These are phyloP conservation scores for Neurospora sp. DNA, from an alignment of 495 filamentous ascomycete genomes.

Conservation along the genomic window DNA sequence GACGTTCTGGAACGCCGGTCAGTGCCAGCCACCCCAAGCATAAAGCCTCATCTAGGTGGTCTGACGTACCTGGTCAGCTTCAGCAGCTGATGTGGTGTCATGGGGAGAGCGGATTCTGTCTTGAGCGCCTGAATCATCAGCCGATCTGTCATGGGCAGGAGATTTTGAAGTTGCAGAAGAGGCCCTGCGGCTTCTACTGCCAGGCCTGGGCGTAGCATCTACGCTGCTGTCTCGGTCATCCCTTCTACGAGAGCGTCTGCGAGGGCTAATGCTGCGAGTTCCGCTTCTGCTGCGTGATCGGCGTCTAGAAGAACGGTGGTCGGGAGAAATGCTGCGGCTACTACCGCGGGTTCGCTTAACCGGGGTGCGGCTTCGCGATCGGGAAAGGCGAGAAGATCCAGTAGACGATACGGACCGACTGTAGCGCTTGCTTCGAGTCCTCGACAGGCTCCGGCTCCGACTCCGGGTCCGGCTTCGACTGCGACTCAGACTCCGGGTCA, in stretches of 20 bases:
- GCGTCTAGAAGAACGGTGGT: conserved; percentile 11
- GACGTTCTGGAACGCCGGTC: conserved; percentile 1
- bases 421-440: conserved; percentile 10
- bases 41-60: conserved; percentile 8
- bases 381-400: conserved; percentile 23
- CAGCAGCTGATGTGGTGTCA: conserved; percentile 18
- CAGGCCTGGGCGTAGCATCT: conserved; percentile 15
- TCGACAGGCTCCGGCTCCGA: conserved; percentile 8
- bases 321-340: conserved; percentile 31
- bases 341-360: conserved; percentile 31
- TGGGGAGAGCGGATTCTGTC: conserved; percentile 33
- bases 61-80: conserved; percentile 29
- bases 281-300: conserved; percentile 31
- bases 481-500: conserved; percentile 2
- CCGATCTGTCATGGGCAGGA: conserved; percentile 38
- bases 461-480: conserved; percentile 7
- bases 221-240: background rate
- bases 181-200: conserved; percentile 22
- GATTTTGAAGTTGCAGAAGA: conserved; percentile 43
- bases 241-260: background rate
- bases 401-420: conserved; percentile 39
- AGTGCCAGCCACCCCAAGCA: background rate
- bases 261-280: conserved; percentile 27
- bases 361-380: conserved; percentile 28
- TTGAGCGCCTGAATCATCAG: conserved; percentile 56